phyloP scores from a whole-genome alignment of 176 grass and related monocot species.

The Musa itinerans region DNA sequence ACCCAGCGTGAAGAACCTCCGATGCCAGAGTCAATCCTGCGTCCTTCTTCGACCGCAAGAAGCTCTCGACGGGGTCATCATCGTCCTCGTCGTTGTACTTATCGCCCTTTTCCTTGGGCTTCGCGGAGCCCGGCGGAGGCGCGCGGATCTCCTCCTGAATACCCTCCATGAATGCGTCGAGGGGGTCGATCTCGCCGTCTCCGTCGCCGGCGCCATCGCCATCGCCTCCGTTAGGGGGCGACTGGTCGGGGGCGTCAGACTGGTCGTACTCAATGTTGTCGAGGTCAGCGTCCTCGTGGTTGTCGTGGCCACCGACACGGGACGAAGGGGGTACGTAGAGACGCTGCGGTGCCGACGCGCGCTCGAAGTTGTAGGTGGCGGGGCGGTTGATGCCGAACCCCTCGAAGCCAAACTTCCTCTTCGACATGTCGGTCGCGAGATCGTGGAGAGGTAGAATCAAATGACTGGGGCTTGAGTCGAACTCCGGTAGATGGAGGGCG shows the following conservation, averaged over 20 bases:
- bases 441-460: not conserved
- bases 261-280: conserved; percentile 85
- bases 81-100: conserved; percentile 66
- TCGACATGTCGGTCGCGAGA: conserved; percentile 45
- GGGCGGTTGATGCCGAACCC: conserved; percentile 75
- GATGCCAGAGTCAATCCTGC: conserved; percentile 59
- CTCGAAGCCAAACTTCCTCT: conserved; percentile 71
- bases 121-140: conserved; percentile 28
- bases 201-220: not conserved
- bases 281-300: conserved; percentile 62
- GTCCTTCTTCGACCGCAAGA: conserved; percentile 86
- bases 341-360: conserved; percentile 46
- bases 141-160: conserved; percentile 85
- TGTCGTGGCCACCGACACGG: conserved; percentile 10
- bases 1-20: conserved; percentile 66
- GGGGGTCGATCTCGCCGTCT: conserved; percentile 57
- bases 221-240: not conserved
- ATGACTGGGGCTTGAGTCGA: not conserved
- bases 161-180: conserved; percentile 93
- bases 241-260: conserved; percentile 11
- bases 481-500: not conserved
- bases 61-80: conserved; percentile 83
- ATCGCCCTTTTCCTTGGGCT: conserved; percentile 25
- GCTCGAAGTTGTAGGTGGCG: conserved; percentile 79
- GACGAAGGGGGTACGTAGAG: conserved; percentile 54